Base-by-base conservation (phyloP, 2,329 filamentous ascomycete genomes). In the Myriosclerotinia scirpicola region DNA sequence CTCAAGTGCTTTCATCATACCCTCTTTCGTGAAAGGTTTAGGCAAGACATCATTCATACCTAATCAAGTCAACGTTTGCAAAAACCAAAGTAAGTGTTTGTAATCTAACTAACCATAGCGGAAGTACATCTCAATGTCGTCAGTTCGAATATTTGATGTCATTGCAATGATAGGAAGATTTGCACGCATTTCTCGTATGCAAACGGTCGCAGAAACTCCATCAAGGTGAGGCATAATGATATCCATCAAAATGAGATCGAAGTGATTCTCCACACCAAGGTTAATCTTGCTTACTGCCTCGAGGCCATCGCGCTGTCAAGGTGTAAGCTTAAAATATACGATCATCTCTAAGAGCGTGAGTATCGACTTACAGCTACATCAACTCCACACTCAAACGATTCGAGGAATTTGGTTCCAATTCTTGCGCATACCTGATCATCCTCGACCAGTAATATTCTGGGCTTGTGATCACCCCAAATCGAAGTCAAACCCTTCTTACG, bases 201-300 rank as follows among this genome's bases (percentile, higher is more conserved):
- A 87, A 75, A 95, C 91, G 67, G 93, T 97, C 3, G 95, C 94
- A 20, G 93, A 97, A 7, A 98, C 93, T 72, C 95, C 95, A 74
- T 98, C 95, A 64, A 98, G 83, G 71, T 93, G 90, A 7, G 95
- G 95, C 95, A 99, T 98, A 72, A 99, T 96, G 71, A 99, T 94
- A 76, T 95, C 91, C 91, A 94, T 94, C 69, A 94, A 85, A 70
- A 94, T 92, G 64, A 90, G 79, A 71, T 90, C 86, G 72, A 85
- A 90, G 42, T 84, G 78, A 38, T 79, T 78, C 6, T 61, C 58
- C 9, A 77, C 76, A 22, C 67, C 68, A 12, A 82, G 80, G 71
- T 82, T 86, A 60, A 97, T 89, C 76, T 95, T 95, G 75, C 90
- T 92, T 59, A 97, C 93, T 62, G 95, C 95, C 77, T 97, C 92